Evolutionary conservation across 75 land plant species (phyloP), one percentile per base, ranked within the genome.

Genomic region (Pinus tabuliformis): DNA sequence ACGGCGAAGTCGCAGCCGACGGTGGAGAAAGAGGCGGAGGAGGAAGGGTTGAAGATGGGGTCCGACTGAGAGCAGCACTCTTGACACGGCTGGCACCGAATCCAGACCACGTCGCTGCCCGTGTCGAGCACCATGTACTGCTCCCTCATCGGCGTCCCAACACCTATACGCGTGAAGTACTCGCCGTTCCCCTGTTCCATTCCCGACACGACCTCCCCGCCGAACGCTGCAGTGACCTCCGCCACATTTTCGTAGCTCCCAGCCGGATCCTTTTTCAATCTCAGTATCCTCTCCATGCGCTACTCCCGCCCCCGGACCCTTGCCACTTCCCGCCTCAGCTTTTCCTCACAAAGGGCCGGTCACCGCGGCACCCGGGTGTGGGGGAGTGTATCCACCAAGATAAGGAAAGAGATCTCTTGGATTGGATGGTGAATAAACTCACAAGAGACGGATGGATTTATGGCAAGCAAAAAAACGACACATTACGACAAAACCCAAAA

Each of bases 31-130:
- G 96, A 78, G 18, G 91, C 85, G 12, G 96, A 95, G 12, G 26
- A 57, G 4, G 92, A 58, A 33, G 98, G 98, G 75, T 92, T 88
- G 80, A 91, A 95, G 33, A 95, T 54, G 3, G 96, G 96, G 76
- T 89, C 93, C 73, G 85, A 52, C 74, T 95, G 98, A 36, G 59
- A 30, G 88, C 91, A 95, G 79, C 98, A 95, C 18, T 74, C 76
- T 21, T 22, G 36, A 75, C 98, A 95, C 17, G 98, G 98, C 70
- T 82, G 66, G 81, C 98, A 95, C 72, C 93, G 98, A 11, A 91
- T 76, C 98, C 96, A 92, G 11, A 83, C 73, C 57, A 95, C 57
- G 80, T 95, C 96, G 74, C 95, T 91, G 57, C 97, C 97, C 18
- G 95, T 83, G 79, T 94, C 97, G 56, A 91, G 70, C 16, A 92